Evolutionary conservation across 2,329 filamentous ascomycete genomes (phyloP), one percentile per base, ranked within the genome.

Genomic region (Aureobasidium sp.): DNA sequence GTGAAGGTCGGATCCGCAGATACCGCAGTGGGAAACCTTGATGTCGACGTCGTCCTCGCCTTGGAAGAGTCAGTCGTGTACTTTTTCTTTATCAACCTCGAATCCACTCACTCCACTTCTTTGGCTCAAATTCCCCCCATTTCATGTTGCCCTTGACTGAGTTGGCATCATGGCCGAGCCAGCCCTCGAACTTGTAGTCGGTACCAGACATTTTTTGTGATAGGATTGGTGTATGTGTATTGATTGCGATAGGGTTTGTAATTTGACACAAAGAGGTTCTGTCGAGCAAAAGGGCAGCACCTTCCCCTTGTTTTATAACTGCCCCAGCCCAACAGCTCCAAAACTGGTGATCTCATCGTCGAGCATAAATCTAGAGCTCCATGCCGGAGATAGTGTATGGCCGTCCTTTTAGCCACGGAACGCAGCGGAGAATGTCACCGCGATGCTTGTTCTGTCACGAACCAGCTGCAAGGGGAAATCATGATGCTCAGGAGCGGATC

Each of bases 171-270:
- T 79, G 75, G 67, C 78, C 81, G 64, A 82, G 73, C 81, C 81
- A 84, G 66, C 81, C 81, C 68, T 81, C 75, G 67, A 84, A 84
- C 57, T 77, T 78, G 70, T 79, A 78, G 63, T 77, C 72, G 59
- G 71, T 68, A 13, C 46, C 46, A 57, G 60, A 57, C 64, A 66
- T 66, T 27, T 15, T 55, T 55, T 21, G 13, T 10, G 21, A 53
- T 27, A 2, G 3, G 11, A 2, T 37, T 37, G 47, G 6, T 37
- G n/a, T 35, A n/a, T 37, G 19, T 23, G 35, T 37, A 8, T 19
- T 31, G 15, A 21, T 13, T 2, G 35, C 2, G 25, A 40, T 29
- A 2, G 3, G 4, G 8, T 10, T n/a, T 23, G n/a, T 17, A 43
- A 43, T 23, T 2, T 11, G n/a, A 43, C 38, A 23, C 17, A n/a